Evolutionary conservation across 768 basidiomycete species (phyloP), one percentile per base, ranked within the genome.

Genomic region (Filobasidium wieringae): DNA sequence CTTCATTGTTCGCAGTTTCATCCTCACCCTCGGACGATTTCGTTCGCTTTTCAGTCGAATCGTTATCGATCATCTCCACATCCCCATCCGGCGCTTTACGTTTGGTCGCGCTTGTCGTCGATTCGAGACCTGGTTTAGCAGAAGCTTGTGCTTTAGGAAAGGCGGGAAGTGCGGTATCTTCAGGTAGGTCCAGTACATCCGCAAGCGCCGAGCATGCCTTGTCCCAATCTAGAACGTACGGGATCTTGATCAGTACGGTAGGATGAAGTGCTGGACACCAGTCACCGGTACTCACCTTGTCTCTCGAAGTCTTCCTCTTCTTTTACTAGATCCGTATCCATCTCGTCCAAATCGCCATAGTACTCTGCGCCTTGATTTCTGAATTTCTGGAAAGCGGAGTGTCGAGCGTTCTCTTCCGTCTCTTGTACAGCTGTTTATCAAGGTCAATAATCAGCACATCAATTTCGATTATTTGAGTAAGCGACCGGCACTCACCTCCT

Each of bases 321-420:
- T 54, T 81, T 78, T 15, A 89, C 68, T 30, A 99, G 71, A n/a
- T 74, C 75, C 54, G 82, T 75, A 45, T 81, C 83, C 2, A 75
- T 74, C 71, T 99, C 92, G 68, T 96, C 93, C 14, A 84, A 64
- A 68, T 99, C 90, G 7, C 93, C 91, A 71, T 86, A 96, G 71
- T 99, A 97, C 0, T 80, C 79, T 0, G 87, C 87, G 0, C 86
- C 87, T 68, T 89, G 88, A 64, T 85, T 82, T 75, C 83, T 81
- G 70, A 91, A 96, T 72, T 87, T 88, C 74, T 87, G 87, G 75
- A 88, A 91, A 68, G 80, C 86, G 0, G 80, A 78, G 19, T 84
- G 74, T 0, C 83, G 80, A 61, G 82, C 81, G 62, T 83, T 88
- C 73, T 95, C 90, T 70, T 95, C 92, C 32, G 88, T 86, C 45